Evolutionary conservation across 192 early-diverging fungal genomes (phyloP), one percentile per base, ranked within the genome.

Genomic region (Rhizophagus prolifer): DNA sequence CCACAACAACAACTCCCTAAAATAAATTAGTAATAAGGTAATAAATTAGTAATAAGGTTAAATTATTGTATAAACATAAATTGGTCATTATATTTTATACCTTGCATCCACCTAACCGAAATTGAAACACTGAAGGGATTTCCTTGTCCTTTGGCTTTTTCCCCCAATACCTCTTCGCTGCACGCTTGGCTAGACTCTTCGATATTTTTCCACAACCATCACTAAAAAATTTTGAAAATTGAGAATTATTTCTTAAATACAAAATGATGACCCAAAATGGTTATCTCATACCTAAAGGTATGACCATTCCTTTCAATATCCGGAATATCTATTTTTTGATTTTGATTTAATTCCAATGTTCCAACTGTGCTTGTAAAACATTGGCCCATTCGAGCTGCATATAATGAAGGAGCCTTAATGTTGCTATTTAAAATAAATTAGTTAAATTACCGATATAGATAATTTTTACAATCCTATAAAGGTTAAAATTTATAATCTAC

Each of bases 191-290:
- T 25, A 94, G 70, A 4, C 50, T 69, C 1, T 58, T 65, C 0
- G 90, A 90, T 30, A 95, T 86, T 10, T 81, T 82, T 19, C 94
- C 94, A 30, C 92, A 88, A 8, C 94, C 94, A 78, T 95, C 94
- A 54, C 90, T 91, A 71, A 94, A 38, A 94, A 66, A 34, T 30
- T n/a, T n/a, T n/a, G n/a, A n/a, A n/a, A 13, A 66, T 54, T 4
- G 16, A 16, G 7, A 38, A 38, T 38, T 8, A 34, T 34, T 34
- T 34, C 31, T 38, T 38, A 38, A 38, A 38, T 38, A 0, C 36
- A 8, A 26, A 50, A 54, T 21, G 47, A 54, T 54, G 2, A 19
- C 0, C 3, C 4, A 54, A 5, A 54, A 54, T 54, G 14, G 9
- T 16, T 19, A 21, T 19, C 4, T 54, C 13, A 23, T 44, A 44